phyloP scores from a whole-genome alignment of 2,329 filamentous ascomycete genomes.

The Neurospora crassa region DNA sequence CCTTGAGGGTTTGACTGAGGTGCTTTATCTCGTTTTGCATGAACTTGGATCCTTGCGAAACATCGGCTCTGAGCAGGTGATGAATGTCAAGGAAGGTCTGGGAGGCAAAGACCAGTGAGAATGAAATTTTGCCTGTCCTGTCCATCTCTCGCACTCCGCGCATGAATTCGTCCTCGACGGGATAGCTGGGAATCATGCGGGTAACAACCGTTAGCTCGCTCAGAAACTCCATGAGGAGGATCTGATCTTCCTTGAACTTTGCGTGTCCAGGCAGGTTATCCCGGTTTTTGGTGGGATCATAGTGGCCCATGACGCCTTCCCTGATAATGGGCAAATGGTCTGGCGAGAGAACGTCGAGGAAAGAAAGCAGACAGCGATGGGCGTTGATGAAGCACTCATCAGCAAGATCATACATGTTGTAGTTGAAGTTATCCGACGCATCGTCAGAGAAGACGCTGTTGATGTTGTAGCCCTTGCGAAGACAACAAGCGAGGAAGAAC shows the following conservation, averaged over 20 bases:
- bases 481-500: constrained; percentile 12
- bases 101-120: constrained; percentile 29
- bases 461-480: constrained; percentile 9
- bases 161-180: constrained; percentile 28
- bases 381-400: constrained; percentile 14
- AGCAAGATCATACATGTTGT: constrained; percentile 21
- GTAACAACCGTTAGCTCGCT: constrained; percentile 22
- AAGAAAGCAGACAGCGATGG: constrained; percentile 10
- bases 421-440: constrained; percentile 14
- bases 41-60: constrained; percentile 16
- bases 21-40: constrained; percentile 22
- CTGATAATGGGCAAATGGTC: constrained; percentile 14
- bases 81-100: constrained; percentile 32
- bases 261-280: constrained; percentile 17
- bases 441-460: constrained; percentile 1
- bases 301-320: constrained; percentile 18
- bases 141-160: constrained; percentile 25
- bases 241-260: constrained; percentile 27
- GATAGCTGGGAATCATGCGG: constrained; percentile 15
- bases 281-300: constrained; percentile 19
- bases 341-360: constrained; percentile 10
- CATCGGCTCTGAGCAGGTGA: constrained; percentile 18
- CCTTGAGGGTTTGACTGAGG: constrained; percentile 18
- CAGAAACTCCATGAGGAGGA: constrained; percentile 24
- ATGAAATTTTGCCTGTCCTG: constrained; percentile 22